Base-by-base conservation (phyloP, 345 rosid species). In the Citrus cavaleriei region DNA sequence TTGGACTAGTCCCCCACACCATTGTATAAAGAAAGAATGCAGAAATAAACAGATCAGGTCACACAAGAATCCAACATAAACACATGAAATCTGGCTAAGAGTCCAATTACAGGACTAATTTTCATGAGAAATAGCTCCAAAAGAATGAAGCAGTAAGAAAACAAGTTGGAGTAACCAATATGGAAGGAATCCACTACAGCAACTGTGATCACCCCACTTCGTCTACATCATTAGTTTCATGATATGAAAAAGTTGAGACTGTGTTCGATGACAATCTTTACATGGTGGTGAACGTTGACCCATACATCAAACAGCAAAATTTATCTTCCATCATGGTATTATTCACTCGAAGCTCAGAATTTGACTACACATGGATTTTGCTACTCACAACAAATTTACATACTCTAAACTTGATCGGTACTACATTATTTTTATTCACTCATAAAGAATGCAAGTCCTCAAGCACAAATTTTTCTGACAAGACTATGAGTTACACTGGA, bases 311-410 rank as follows among this genome's bases (percentile, higher is more conserved):
- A 24, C 38, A 57, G 21, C 13, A 19, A 24, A 22, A 67, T 61
- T 27, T 71, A 75, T 60, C 66, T 49, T 60, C 40, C 60, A 68
- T 79, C 58, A 70, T 28, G 38, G 57, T 28, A 58, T 18, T 59
- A 27, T 18, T 59, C 74, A 70, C 60, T 72, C 61, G 24, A 63
- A 70, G 30, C 51, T 69, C 57, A 72, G 58, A 64, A 57, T 49
- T 70, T 25, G 6, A 69, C 21, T 25, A 24, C 62, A 61, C 46
- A n/a, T 22, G 12, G 61, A 61, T 51, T 30, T 68, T 63, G 5
- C 73, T 42, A 65, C 25, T 37, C 51, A 51, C 62, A 49, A 65
- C 49, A 63, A 58, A 70, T 32, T 72, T n/a, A 16, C 46, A 75
- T 2, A 16, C 54, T 54, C 69, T 67, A n/a, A 72, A 83, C 34